Conservation (phyloP, 495 filamentous ascomycete genomes). For the Jackrogersella multiformis region DNA sequence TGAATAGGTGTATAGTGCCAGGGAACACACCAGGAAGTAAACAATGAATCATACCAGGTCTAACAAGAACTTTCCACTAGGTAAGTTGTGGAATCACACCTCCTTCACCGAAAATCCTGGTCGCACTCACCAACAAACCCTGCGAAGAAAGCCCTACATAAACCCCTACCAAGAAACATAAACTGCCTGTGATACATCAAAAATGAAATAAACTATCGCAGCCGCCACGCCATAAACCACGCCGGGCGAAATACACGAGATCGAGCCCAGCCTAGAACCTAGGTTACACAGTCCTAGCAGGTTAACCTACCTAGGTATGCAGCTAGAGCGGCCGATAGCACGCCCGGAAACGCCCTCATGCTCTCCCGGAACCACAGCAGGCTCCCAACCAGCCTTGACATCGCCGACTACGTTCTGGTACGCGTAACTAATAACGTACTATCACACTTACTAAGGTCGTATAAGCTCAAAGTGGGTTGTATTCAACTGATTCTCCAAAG, state of each 20-base stretch:
- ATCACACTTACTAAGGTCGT: too few relatives aligned
- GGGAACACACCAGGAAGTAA: too few relatives aligned
- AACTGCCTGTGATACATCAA: constrained; percentile 41
- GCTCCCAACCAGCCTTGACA: constrained; percentile 51
- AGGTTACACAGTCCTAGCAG: constrained; percentile 25
- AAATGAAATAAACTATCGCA: constrained; percentile 31
- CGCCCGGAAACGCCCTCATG: constrained; percentile 28
- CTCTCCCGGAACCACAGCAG: constrained; percentile 46
- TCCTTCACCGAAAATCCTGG: too few relatives aligned
- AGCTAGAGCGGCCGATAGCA: constrained; percentile 5
- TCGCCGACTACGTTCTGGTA: constrained; percentile 58
- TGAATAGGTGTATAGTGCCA: too few relatives aligned
- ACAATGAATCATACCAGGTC: too few relatives aligned
- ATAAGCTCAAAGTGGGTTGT: too few relatives aligned
- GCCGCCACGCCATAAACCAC: constrained; percentile 21
- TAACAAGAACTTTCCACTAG: too few relatives aligned
- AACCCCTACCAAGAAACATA: too few relatives aligned
- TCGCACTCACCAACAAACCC: too few relatives aligned
- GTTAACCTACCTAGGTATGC: constrained; percentile 11
- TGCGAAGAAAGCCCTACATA: too few relatives aligned
- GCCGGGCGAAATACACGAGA: constrained; percentile 19
- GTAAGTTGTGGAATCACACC: too few relatives aligned
- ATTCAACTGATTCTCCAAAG: too few relatives aligned
- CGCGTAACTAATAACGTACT: constrained; percentile 60
- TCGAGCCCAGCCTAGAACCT: constrained; percentile 33